These are phyloP conservation scores for Talaromyces nanjingensis DNA, from an alignment of 495 filamentous ascomycete genomes.

Conservation along the genomic window DNA sequence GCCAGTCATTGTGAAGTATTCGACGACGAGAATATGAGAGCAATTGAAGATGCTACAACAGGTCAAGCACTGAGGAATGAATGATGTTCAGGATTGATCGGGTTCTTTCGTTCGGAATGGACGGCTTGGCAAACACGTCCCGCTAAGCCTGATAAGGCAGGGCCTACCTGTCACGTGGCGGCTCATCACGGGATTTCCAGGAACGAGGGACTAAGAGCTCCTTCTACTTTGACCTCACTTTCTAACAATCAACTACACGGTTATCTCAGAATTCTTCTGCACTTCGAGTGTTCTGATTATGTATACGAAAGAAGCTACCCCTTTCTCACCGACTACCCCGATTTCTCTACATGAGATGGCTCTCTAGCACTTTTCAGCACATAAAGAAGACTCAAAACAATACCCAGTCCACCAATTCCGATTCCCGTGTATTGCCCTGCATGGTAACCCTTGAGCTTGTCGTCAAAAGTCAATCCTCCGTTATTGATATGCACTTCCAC, in stretches of 20 bases:
- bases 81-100: not conserved
- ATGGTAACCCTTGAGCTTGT: constrained; percentile 46
- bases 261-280: too few relatives aligned
- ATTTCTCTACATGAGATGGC: not conserved
- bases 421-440: constrained; percentile 52
- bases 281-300: not conserved
- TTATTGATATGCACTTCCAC: constrained; percentile 44
- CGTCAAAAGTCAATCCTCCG: constrained; percentile 21
- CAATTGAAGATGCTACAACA: not conserved
- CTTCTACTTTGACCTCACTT: too few relatives aligned
- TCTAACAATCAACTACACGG: too few relatives aligned
- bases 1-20: constrained; percentile 7
- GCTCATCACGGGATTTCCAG: not conserved
- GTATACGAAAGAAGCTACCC: not conserved
- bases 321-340: not conserved
- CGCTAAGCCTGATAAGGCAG: not conserved
- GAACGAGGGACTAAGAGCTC: not conserved
- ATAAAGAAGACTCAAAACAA: constrained; percentile 18
- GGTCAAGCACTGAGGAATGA: not conserved
- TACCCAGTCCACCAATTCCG: constrained; percentile 40
- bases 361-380: constrained; percentile 2
- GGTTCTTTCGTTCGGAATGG: not conserved
- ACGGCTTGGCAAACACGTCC: not conserved
- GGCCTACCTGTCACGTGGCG: not conserved
- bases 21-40: not conserved